Conservation (phyloP, 2,329 filamentous ascomycete genomes). For the Sclerotinia nivalis region DNA sequence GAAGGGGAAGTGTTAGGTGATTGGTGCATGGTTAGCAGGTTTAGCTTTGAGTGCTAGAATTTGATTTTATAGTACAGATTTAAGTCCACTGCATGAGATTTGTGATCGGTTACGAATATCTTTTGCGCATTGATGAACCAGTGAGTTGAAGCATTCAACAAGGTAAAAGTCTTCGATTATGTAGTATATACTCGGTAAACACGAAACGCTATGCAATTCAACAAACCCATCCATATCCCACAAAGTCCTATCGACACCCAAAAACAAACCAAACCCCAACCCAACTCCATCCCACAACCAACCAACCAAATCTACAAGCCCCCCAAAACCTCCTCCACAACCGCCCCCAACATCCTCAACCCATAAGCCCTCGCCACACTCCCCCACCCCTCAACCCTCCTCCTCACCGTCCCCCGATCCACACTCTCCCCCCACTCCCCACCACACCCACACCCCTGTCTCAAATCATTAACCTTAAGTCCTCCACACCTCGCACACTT, state of each 20-base stretch:
- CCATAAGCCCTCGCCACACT: constrained; percentile 78
- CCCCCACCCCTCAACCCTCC: constrained; percentile 66
- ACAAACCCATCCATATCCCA: not conserved
- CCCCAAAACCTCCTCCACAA: constrained; percentile 65
- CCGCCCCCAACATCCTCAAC: constrained; percentile 75
- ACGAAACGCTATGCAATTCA: not conserved
- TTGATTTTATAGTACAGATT: no score
- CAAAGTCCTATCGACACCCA: not conserved
- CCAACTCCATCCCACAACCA: not conserved
- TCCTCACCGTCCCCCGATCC: constrained; percentile 64
- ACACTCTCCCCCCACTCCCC: constrained; percentile 79
- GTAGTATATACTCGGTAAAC: not conserved
- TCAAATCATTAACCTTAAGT: constrained; percentile 84
- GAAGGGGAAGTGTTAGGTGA: no score
- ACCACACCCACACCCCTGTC: constrained; percentile 94
- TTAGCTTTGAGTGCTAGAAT: no score
- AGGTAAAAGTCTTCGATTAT: not conserved
- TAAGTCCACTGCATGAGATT: no score
- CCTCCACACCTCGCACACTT: constrained; percentile 73
- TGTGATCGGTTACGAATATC: not conserved
- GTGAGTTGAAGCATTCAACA: not conserved
- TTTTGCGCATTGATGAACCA: not conserved
- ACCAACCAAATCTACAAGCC: constrained; percentile 43
- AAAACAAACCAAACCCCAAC: not conserved
- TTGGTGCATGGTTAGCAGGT: no score